Base-by-base conservation (phyloP, 1,284 basidiomycete species). In the Malassezia vespertilionis region DNA sequence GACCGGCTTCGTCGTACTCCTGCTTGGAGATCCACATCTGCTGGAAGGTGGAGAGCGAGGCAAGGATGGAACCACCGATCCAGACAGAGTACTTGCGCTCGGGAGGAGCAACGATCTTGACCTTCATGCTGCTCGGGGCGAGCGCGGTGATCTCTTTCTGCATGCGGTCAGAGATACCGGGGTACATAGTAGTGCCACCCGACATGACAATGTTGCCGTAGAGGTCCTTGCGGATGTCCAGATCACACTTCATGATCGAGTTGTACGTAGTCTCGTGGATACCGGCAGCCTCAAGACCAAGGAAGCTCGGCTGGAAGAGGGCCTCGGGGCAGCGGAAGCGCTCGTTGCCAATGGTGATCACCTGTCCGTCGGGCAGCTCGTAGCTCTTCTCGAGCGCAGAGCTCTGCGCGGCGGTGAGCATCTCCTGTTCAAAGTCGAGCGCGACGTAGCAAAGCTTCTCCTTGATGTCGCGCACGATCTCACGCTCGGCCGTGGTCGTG, bases 401-500 rank as follows among this genome's bases (percentile, higher is more conserved):
- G 22, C 86, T 88, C 73, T 88, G 84, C 56, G 85, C 83, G 34
- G 88, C 86, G 33, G 84, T 89, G 76, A 87, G 84, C 65, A 93
- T 78, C 76, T 93, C 89, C 76, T 93, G 84, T 75, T 91, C 87
- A 71, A 91, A 93, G 77, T 93, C 89, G 62, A 91, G 81, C 31
- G 89, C 89, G 65, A 93, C 87, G 75, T 93, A 93, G 77, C 88
- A 91, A 40, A 93, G 81, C 78, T 90, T 91, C 80, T 93, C 89
- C 80, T 93, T 93, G 79, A 93, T 90, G 74, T 93, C 89, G 68
- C 89, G 81, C 69, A 93, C 89, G 56, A 93, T 88, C 81, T 91
- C 88, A 71, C 84, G 82, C 77, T 90, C 87, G 53, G 87, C 86
- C 17, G 85, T 84, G 62, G 73, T 93, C 68, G 84, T 88, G 82